Conservation (phyloP, 306 rosid genomes). For the Cucurbita argyrosperma region DNA sequence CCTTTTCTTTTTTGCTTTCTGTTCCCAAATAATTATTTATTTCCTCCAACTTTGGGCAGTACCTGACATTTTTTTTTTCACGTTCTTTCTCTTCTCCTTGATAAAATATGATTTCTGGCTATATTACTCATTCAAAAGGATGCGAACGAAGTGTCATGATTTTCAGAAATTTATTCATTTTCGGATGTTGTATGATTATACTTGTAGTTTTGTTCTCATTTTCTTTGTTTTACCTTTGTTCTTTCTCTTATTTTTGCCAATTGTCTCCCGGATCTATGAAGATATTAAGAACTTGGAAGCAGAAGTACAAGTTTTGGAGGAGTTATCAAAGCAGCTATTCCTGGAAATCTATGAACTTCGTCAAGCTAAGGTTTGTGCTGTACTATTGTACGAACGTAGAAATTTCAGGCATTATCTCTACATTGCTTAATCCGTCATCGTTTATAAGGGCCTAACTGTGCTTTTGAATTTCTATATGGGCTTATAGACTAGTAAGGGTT, state of each 20-base stretch:
- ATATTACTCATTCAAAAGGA: neutral
- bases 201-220: neutral
- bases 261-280: constrained; percentile 3
- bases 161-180: neutral
- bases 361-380: constrained; percentile 63
- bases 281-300: constrained; percentile 88
- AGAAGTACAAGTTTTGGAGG: constrained; percentile 82
- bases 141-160: neutral
- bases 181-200: neutral
- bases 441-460: neutral
- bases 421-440: neutral
- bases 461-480: neutral
- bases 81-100: neutral
- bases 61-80: neutral
- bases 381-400: neutral
- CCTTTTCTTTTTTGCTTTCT: neutral
- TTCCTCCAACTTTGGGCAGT: neutral
- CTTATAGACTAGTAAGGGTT: neutral
- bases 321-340: constrained; percentile 90
- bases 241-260: neutral
- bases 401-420: neutral
- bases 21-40: neutral
- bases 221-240: neutral
- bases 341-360: constrained; percentile 95
- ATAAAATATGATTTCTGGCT: neutral